phyloP scores from a whole-genome alignment of 2,329 filamentous ascomycete species.

The Colletotrichum endophyticum region DNA sequence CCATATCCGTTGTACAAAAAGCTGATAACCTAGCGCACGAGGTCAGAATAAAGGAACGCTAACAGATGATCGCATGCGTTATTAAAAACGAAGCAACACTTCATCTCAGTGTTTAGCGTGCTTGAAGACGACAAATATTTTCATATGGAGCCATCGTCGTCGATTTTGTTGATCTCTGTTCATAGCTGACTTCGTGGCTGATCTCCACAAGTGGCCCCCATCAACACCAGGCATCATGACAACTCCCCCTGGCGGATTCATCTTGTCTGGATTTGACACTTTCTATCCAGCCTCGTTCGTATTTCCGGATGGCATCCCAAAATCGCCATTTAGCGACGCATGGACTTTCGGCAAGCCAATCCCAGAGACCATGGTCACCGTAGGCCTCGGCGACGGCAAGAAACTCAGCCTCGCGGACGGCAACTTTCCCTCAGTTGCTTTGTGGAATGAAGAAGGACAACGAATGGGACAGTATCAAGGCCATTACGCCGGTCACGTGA shows the following conservation, averaged over 20 bases:
- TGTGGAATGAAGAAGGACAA: slow-evolving; percentile 23
- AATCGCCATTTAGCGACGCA: not conserved
- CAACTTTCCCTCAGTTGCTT: slow-evolving; percentile 12
- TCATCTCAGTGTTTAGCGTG: not conserved
- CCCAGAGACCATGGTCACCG: not conserved
- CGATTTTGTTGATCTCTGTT: not conserved
- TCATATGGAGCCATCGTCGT: not conserved
- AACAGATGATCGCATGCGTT: not conserved
- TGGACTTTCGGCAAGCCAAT: not conserved
- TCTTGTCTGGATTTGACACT: not conserved
- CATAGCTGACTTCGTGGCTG: not conserved
- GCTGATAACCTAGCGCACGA: not conserved
- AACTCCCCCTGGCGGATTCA: not conserved
- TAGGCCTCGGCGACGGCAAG: not conserved
- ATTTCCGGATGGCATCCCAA: not conserved
- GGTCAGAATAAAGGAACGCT: not conserved
- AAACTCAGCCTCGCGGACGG: not conserved
- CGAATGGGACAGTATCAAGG: slow-evolving; percentile 20
- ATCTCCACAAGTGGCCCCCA: not conserved
- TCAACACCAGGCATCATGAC: not conserved
- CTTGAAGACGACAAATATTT: not conserved
- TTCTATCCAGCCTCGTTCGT: not conserved
- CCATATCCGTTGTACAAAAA: not conserved
- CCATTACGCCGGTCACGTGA: not conserved
- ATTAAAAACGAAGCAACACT: not conserved